Percentiles rank a stretch among this genome's conserved stretches.
phyloP scores from a whole-genome alignment of 2,329 filamentous ascomycete species.

The Arthrobotrys iridis region DNA sequence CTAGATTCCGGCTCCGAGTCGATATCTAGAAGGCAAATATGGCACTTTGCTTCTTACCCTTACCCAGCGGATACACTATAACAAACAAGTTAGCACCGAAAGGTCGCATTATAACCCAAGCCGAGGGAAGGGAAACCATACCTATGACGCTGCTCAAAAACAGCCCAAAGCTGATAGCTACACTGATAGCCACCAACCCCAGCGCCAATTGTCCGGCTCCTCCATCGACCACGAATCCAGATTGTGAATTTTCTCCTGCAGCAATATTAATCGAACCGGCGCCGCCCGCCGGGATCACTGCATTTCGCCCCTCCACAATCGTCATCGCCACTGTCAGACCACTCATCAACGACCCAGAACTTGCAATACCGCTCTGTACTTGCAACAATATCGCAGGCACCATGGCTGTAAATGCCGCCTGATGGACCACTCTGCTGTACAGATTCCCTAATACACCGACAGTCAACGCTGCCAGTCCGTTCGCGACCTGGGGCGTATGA shows the following conservation, averaged over 20 bases:
- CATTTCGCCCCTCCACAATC: constrained; percentile 44
- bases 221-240: constrained; percentile 47
- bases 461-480: constrained; percentile 78
- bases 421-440: constrained; percentile 79
- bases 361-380: constrained; percentile 71
- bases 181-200: constrained; percentile 51
- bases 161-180: constrained; percentile 53
- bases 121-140: background rate
- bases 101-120: background rate
- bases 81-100: background rate
- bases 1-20: too few relatives aligned
- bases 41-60: constrained; percentile 47
- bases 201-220: constrained; percentile 44
- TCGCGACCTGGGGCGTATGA: constrained; percentile 77
- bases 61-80: constrained; percentile 52
- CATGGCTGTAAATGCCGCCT: constrained; percentile 84
- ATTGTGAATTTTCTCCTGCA: background rate
- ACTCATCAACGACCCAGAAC: constrained; percentile 68
- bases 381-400: constrained; percentile 84
- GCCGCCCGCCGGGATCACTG: background rate
- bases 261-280: constrained; percentile 2
- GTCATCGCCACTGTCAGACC: constrained; percentile 51
- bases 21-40: constrained; percentile 47
- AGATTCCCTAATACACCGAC: constrained; percentile 82
- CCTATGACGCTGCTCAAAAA: constrained; percentile 52